Conservation (phyloP, 2,329 filamentous ascomycete genomes). For the Fusarium tanahbumbuense region DNA sequence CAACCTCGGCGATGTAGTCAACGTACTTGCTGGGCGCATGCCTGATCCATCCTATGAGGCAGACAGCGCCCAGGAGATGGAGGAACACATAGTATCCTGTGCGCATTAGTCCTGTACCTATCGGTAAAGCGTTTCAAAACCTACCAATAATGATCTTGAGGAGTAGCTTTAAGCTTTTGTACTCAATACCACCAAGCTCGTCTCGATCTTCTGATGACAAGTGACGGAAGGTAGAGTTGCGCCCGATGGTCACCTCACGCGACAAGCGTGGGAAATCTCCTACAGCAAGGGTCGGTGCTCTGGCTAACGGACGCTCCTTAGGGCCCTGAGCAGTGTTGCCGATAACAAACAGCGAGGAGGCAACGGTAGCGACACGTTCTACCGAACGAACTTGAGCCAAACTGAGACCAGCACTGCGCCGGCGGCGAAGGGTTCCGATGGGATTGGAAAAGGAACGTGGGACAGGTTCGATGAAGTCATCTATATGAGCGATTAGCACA, state of each 20-base stretch:
- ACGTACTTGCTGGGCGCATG: slow-evolving; percentile 55
- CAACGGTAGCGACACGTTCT: slow-evolving; percentile 50
- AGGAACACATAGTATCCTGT: slow-evolving; percentile 59
- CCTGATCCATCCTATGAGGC: slow-evolving; percentile 61
- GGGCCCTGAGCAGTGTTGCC: slow-evolving; percentile 40
- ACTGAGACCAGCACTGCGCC: slow-evolving; percentile 37
- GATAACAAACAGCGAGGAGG: slow-evolving; percentile 56
- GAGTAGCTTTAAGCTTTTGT: slow-evolving; percentile 61
- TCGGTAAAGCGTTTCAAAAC: neutral
- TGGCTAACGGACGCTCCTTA: slow-evolving; percentile 24
- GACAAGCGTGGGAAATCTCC: slow-evolving; percentile 55
- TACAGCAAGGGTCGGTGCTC: slow-evolving; percentile 29
- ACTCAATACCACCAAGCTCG: slow-evolving; percentile 64
- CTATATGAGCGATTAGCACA: slow-evolving; percentile 18
- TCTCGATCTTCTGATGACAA: slow-evolving; percentile 56
- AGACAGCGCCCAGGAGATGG: slow-evolving; percentile 60
- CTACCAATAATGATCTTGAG: slow-evolving; percentile 59
- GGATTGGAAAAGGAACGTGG: slow-evolving; percentile 25
- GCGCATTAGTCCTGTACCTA: neutral
- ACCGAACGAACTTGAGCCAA: slow-evolving; percentile 51
- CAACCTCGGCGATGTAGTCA: slow-evolving; percentile 54
- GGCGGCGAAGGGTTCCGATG: slow-evolving; percentile 38
- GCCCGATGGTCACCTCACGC: slow-evolving; percentile 56
- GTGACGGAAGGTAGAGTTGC: slow-evolving; percentile 60
- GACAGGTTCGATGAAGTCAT: slow-evolving; percentile 36